phyloP scores from a whole-genome alignment of 768 basidiomycete genomes.

The Glaciozyma antarctica region DNA sequence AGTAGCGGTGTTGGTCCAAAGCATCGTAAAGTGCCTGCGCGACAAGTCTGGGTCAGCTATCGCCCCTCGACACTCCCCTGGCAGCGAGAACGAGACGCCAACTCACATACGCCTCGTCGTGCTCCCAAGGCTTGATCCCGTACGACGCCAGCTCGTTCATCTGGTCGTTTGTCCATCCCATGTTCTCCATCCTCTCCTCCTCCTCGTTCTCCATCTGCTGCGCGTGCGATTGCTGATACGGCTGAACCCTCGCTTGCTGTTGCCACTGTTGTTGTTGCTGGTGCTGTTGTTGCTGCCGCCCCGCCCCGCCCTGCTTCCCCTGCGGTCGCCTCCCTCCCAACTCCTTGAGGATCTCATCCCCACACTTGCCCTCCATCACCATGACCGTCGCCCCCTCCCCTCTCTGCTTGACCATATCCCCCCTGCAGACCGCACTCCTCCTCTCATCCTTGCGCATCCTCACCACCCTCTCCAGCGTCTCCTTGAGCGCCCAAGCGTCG shows the following conservation, averaged over 20 bases:
- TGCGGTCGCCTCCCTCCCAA: background rate
- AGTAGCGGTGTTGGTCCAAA: no score
- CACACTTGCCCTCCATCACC: background rate
- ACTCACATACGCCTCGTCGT: background rate
- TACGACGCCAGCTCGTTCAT: background rate
- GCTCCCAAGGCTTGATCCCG: background rate
- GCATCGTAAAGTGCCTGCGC: no score
- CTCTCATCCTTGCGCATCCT: slow-evolving; percentile 3
- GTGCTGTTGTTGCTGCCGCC: background rate
- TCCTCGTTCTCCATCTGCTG: background rate
- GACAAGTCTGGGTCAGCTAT: no score
- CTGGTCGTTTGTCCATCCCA: background rate
- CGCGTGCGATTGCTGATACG: background rate
- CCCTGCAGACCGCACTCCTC: background rate
- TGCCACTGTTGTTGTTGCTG: background rate
- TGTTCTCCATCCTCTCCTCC: background rate
- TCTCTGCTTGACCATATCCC: background rate
- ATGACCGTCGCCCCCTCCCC: background rate
- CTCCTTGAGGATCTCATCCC: background rate
- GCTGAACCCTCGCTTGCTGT: background rate
- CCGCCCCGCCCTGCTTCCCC: background rate
- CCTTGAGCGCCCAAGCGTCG: background rate
- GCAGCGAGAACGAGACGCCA: no score
- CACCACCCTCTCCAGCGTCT: background rate
- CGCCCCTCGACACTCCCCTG: no score